Conservation (phyloP, 139 green algal genomes). For the Chlorella sp. region DNA sequence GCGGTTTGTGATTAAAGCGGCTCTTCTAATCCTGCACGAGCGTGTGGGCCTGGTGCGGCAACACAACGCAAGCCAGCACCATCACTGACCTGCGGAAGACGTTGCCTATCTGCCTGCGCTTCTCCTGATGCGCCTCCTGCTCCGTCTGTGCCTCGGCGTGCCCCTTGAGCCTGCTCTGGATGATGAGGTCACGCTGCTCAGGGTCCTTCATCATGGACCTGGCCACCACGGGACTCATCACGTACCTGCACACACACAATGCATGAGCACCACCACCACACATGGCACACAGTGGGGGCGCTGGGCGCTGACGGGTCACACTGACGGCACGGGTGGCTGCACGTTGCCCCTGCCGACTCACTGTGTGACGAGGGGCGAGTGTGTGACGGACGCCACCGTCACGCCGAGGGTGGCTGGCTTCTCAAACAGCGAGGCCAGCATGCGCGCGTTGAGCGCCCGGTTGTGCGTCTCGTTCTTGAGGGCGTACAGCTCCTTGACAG, state of each 20-base stretch:
- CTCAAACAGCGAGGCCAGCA: slow-evolving; percentile 46
- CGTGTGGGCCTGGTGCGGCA: too few species aligned
- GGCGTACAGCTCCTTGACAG: slow-evolving; percentile 54
- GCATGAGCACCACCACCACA: background rate
- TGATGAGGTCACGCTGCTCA: slow-evolving; percentile 12
- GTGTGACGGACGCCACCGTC: slow-evolving; percentile 39
- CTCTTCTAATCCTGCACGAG: too few species aligned
- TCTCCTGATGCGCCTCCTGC: background rate
- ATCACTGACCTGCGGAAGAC: background rate
- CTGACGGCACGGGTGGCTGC: too few species aligned
- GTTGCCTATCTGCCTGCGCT: background rate
- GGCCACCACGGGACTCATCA: slow-evolving; percentile 33
- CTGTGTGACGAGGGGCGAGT: slow-evolving; percentile 32
- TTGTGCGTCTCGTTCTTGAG: slow-evolving; percentile 62
- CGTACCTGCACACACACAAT: slow-evolving; percentile 12
- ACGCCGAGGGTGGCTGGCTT: slow-evolving; percentile 34
- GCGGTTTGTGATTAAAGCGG: too few species aligned
- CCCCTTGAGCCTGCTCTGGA: too few species aligned
- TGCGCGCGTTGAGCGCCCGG: slow-evolving; percentile 49
- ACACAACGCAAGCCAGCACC: too few species aligned
- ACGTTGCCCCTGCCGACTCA: slow-evolving; percentile 3
- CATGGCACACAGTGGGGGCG: too few species aligned
- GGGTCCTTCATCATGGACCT: slow-evolving; percentile 39
- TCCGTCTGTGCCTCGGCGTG: background rate
- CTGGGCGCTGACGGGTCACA: too few species aligned